A percentile compares a stretch with the other conserved stretches of the same genome.
phyloP scores from a whole-genome alignment of 352 stramenopile genomes.

The Pythium aquatile region DNA sequence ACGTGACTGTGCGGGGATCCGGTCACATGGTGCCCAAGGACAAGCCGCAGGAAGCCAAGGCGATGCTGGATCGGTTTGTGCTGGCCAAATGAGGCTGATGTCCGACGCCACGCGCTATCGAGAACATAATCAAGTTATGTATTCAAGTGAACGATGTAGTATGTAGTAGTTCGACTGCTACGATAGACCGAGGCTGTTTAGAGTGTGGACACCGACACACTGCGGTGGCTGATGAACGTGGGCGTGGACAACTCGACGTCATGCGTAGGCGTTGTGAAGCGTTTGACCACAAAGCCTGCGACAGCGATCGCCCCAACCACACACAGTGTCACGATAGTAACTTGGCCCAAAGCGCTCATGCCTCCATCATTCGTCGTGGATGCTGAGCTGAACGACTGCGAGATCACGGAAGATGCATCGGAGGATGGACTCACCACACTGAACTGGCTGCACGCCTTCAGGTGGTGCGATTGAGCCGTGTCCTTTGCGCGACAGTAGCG shows the following conservation, averaged over 20 bases:
- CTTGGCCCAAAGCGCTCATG: not conserved
- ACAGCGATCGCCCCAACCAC: not conserved
- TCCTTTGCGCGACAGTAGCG: conserved; percentile 34
- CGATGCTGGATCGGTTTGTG: conserved; percentile 28
- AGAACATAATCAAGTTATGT: too few relatives aligned
- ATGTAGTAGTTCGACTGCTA: not conserved
- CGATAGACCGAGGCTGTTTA: not conserved
- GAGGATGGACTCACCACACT: not conserved
- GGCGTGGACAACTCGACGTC: not conserved
- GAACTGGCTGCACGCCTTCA: conserved; percentile 2
- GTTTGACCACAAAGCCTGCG: conserved; percentile 2
- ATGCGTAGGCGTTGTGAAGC: not conserved
- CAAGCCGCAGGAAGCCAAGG: conserved; percentile 34
- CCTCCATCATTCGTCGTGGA: not conserved
- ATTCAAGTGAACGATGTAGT: too few relatives aligned
- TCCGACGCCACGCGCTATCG: too few relatives aligned
- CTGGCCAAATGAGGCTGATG: not conserved
- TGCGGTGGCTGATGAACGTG: conserved; percentile 2
- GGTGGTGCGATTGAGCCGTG: conserved; percentile 15
- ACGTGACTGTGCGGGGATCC: conserved; percentile 68
- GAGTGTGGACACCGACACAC: not conserved
- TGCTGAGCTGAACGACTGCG: not conserved
- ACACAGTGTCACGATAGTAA: not conserved
- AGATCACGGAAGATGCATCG: not conserved
- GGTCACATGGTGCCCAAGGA: conserved; percentile 71